Conservation (phyloP, 1,139 yeast genomes). For the Saccharomyces hybrid region DNA sequence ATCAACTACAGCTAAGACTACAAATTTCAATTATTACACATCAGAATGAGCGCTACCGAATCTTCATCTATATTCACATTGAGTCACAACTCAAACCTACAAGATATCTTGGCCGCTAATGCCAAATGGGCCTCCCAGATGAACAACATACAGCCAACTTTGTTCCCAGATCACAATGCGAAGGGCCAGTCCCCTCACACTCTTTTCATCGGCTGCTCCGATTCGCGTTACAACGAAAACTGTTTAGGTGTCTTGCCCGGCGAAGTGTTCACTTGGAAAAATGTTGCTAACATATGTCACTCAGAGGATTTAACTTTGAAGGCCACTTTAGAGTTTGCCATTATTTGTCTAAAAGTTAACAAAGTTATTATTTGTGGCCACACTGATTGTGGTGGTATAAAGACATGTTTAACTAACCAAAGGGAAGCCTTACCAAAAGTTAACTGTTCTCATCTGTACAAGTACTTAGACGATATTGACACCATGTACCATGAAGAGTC, state of each 20-base stretch:
- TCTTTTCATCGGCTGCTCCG: constrained; percentile 93
- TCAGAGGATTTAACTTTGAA: constrained; percentile 68
- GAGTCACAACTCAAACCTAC: constrained; percentile 47
- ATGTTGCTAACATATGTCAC: constrained; percentile 75
- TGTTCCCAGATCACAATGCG: constrained; percentile 59
- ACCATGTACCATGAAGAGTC: constrained; percentile 37
- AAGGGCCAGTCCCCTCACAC: constrained; percentile 91
- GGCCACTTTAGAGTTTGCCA: constrained; percentile 85
- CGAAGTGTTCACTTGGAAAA: constrained; percentile 87
- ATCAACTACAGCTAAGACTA: background rate
- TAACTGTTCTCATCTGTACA: constrained; percentile 28
- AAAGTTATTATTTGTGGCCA: constrained; percentile 94
- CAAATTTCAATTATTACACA: constrained; percentile 2
- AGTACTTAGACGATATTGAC: constrained; percentile 39
- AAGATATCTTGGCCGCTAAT: constrained; percentile 64
- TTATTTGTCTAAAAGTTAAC: constrained; percentile 74
- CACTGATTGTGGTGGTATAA: constrained; percentile 93
- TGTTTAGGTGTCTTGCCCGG: constrained; percentile 83
- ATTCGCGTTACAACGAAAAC: constrained; percentile 80
- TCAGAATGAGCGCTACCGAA: constrained; percentile 6
- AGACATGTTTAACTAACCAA: constrained; percentile 71
- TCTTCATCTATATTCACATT: constrained; percentile 44
- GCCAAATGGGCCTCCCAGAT: constrained; percentile 56
- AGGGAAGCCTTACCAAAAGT: constrained; percentile 44
- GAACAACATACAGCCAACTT: constrained; percentile 50